Conservation (phyloP, 495 filamentous ascomycete genomes). For the Aspergillus bridgeri region DNA sequence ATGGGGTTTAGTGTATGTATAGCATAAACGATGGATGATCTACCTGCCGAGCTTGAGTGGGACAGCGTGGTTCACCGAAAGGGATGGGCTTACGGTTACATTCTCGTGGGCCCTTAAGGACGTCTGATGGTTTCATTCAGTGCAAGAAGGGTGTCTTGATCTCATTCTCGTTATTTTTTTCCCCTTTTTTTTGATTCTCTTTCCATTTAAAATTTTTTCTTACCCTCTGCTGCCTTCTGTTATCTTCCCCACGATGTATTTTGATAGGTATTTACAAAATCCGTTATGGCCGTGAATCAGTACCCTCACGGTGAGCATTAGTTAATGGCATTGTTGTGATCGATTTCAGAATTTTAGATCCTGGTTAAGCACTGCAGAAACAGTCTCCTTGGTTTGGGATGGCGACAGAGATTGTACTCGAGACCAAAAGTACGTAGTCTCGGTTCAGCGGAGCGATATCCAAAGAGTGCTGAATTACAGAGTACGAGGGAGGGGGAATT, state of each 20-base stretch:
- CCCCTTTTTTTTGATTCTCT: background rate
- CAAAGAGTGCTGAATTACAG: background rate
- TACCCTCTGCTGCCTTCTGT: slow-evolving; percentile 13
- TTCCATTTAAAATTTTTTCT: slow-evolving; percentile 9
- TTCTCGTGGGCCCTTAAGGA: background rate
- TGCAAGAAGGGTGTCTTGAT: background rate
- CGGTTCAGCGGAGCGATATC: background rate
- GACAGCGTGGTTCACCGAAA: background rate
- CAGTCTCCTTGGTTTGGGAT: background rate
- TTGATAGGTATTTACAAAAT: slow-evolving; percentile 21
- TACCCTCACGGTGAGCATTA: slow-evolving; percentile 14
- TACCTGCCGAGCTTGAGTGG: slow-evolving; percentile 5
- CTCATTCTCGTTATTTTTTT: background rate
- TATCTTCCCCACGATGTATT: slow-evolving; percentile 21
- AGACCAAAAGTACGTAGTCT: background rate
- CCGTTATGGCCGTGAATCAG: background rate
- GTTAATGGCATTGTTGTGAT: slow-evolving; percentile 15
- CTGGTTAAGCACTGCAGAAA: background rate
- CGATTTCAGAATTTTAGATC: background rate
- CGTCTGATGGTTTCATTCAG: background rate
- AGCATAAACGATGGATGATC: slow-evolving; percentile 39
- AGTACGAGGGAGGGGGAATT: background rate
- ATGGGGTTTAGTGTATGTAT: slow-evolving; percentile 32
- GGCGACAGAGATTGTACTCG: background rate
- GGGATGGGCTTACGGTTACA: background rate